Base-by-base conservation (phyloP, 129 eudicot genomes). In the Centrapalus pauciflorus region DNA sequence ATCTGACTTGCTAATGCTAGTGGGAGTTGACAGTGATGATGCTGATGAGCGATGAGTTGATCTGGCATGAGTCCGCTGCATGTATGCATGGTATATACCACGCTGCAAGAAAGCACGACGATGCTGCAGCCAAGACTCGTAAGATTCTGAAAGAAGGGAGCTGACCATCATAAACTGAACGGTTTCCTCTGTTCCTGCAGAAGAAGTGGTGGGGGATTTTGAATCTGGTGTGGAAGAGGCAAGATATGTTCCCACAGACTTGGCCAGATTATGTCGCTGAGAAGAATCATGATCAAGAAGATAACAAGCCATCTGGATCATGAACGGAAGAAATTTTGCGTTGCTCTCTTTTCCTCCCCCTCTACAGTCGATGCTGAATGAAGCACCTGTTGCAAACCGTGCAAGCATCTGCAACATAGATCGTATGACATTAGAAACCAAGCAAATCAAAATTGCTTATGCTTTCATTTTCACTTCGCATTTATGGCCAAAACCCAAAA, bases 301-400 rank as follows among this genome's bases (percentile, higher is more conserved):
- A 76, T 93, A 84, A n/a, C 88, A 85, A 30, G 90, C 95, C 96
- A 93, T 93, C 73, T 93, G 99, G 40, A 93, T 80, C 99, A 93
- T 93, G 69, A 86, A 89, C 4, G 96, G 95, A 35, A 93, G 90
- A 60, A 93, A 93, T 13, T 80, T 87, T n/a, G 99, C 74, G 76
- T 93, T 93, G 83, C 99, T 93, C 69, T 93, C 99, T 67, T 89
- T 93, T 62, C 96, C 99, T n/a, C 99, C 99, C 59, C 99, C 99
- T 80, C 90, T 80, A 48, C 99, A 0, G 70, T 93, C 99, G 0
- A 83, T 77, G 77, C 87, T 89, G 71, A 93, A 93, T 10, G 90
- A 86, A 46, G 99, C 99, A 33, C 99, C 95, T 1, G 95, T 93
- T 2, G 99, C 99, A 77, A 93, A 93, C 34, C 99, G 92, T 57